Base-by-base conservation (phyloP, 1,139 yeast genomes). In the Lodderomyces jiufengensis region DNA sequence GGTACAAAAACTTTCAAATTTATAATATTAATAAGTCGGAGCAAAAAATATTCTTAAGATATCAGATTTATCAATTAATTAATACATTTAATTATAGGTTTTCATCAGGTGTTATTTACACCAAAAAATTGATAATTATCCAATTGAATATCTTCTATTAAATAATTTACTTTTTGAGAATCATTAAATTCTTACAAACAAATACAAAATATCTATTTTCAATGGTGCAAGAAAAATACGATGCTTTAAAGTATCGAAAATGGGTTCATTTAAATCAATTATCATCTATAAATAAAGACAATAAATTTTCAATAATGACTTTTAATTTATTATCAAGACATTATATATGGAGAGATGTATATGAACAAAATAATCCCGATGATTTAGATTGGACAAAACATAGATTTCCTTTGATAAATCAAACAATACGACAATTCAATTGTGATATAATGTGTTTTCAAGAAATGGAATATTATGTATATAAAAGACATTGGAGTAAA, bases 391-490 rank as follows among this genome's bases (percentile, higher is more conserved):
- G 82, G 81, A 15, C 38, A 6, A 30, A 31, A 2, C 67, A 71
- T 44, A 47, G 84, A 37, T 67, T 74, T 37, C 60, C 63, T 2
- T 52, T 76, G 27, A 49, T 77, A 27, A 69, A 70, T 40, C 46
- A 56, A 29, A 60, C 63, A 13, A 55, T 76, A 34, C 39, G 45
- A 3, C 68, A 62, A 32, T 54, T 77, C 27, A 48, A 63, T 27
- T 65, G 77, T 26, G 83, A 77, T 48, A 68, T 78, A 11, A 72
- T 78, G 76, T 78, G 82, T 47, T 66, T 77, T 44, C 83, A 78
- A 48, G 83, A 78, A 54, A 61, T 78, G 70, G 81, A 78, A 31
- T 57, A 59, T 24, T 56, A 57, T 16, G 61, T 73, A n/a, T 78
- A 74, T 45, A 41, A 60, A 10, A 50, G 55, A 6, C 59, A 56